A percentile compares a stretch with the other conserved stretches of the same genome.
Evolutionary conservation across 805 yeast genomes (phyloP).

Genomic region (Pichia phayaonensis): DNA sequence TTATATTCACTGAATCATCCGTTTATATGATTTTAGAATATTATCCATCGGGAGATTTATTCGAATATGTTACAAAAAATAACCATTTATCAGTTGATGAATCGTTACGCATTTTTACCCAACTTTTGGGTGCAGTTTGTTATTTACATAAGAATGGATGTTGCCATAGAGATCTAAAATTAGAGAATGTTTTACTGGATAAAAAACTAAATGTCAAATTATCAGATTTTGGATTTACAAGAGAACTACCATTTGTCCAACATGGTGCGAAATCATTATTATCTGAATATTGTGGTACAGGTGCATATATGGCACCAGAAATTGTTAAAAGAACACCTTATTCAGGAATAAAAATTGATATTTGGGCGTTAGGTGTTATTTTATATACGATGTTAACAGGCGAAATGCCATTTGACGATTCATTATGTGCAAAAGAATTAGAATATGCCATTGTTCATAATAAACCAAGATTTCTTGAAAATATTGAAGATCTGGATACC

Average conservation of each 20-base stretch:
- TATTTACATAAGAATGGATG: conserved; percentile 76
- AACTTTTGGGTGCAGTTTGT: conserved; percentile 61
- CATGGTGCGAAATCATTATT: conserved; percentile 33
- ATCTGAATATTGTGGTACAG: conserved; percentile 88
- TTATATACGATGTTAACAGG: conserved; percentile 80
- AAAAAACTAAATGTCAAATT: conserved; percentile 57
- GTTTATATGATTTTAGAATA: conserved; percentile 89
- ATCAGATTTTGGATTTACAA: conserved; percentile 90
- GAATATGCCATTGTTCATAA: conserved; percentile 51
- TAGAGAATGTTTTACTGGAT: conserved; percentile 76
- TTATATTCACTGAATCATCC: conserved; percentile 67
- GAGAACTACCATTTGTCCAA: conserved; percentile 45
- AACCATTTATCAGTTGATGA: conserved; percentile 45
- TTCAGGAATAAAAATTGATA: conserved; percentile 74
- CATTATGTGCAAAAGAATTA: conserved; percentile 49
- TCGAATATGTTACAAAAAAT: conserved; percentile 50
- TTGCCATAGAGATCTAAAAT: conserved; percentile 90
- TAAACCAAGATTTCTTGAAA: conserved; percentile 50
- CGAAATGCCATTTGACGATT: conserved; percentile 87
- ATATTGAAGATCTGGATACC: conserved; percentile 8
- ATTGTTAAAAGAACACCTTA: conserved; percentile 60
- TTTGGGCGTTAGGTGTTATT: conserved; percentile 90
- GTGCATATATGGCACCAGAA: conserved; percentile 97
- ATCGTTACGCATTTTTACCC: conserved; percentile 49
- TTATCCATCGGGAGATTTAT: conserved; percentile 76